Percentiles rank a stretch among this genome's conserved stretches.
phyloP scores from a whole-genome alignment of 2,329 filamentous ascomycete genomes.

The Thielaviopsis ethacetica region DNA sequence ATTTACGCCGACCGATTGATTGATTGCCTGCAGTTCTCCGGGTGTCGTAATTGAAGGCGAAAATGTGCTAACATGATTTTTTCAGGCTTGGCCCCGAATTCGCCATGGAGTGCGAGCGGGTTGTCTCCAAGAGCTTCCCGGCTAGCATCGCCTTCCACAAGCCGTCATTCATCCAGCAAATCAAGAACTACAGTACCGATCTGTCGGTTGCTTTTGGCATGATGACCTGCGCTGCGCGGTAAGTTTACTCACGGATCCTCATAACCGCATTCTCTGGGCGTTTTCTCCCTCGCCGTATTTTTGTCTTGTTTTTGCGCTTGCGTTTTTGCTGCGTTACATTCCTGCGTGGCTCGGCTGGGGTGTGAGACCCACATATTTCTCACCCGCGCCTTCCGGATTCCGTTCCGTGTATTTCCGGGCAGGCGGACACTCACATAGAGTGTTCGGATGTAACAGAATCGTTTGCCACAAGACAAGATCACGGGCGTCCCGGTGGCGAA shows the following conservation, averaged over 20 bases:
- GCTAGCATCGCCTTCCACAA: slow-evolving; percentile 48
- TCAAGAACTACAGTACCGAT: slow-evolving; percentile 39
- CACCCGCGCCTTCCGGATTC: neutral
- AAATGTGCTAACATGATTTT: slow-evolving; percentile 14
- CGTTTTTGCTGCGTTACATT: neutral
- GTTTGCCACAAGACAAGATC: neutral
- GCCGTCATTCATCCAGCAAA: slow-evolving; percentile 42
- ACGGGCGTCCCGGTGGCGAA: neutral
- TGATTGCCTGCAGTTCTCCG: neutral
- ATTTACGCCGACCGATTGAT: neutral
- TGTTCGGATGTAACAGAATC: neutral
- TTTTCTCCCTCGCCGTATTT: slow-evolving; percentile 14
- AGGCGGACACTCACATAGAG: neutral
- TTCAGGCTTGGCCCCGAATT: slow-evolving; percentile 38
- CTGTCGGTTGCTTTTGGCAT: slow-evolving; percentile 41
- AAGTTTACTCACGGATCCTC: slow-evolving; percentile 19
- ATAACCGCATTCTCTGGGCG: neutral
- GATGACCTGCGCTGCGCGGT: slow-evolving; percentile 41
- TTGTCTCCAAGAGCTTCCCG: slow-evolving; percentile 43
- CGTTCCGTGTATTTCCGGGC: neutral
- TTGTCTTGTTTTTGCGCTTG: slow-evolving; percentile 1
- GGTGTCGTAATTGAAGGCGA: neutral
- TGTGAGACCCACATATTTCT: neutral
- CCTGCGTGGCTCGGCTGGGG: neutral
- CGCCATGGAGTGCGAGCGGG: slow-evolving; percentile 41